A percentile compares a stretch with the other conserved stretches of the same genome.
Conservation (phyloP, 371 early-diverging fungal species). For the Actinomortierella wolfii region DNA sequence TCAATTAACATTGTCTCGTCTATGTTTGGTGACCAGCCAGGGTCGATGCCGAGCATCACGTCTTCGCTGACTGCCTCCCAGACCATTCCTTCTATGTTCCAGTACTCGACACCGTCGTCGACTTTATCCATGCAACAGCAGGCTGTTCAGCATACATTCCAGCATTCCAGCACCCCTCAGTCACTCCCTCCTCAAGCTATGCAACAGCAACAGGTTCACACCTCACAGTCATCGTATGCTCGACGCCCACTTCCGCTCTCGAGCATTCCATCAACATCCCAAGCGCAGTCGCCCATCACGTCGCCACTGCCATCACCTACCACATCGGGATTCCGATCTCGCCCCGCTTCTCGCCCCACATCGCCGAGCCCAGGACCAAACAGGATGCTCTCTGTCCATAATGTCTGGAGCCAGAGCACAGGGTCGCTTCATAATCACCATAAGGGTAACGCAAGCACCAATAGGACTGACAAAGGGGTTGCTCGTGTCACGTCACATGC, state of each 20-base stretch:
- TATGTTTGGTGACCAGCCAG: conserved; percentile 52
- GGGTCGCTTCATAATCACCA: no score
- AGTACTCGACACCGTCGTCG: conserved; percentile 13
- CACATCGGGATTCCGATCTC: conserved; percentile 38
- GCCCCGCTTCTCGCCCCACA: conserved; percentile 38
- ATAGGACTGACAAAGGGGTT: no score
- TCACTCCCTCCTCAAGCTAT: not conserved
- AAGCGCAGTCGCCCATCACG: conserved; percentile 27
- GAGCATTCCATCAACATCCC: conserved; percentile 10
- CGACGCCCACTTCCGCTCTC: not conserved
- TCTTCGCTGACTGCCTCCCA: conserved; percentile 5
- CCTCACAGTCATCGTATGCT: not conserved
- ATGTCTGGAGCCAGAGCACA: conserved; percentile 2
- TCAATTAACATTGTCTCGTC: conserved; percentile 56
- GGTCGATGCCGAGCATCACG: conserved; percentile 6
- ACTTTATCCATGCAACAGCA: conserved; percentile 14
- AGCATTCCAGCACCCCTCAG: not conserved
- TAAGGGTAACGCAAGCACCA: no score
- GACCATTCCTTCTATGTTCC: conserved; percentile 5
- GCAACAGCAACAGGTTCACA: not conserved
- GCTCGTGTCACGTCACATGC: no score
- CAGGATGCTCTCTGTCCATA: conserved; percentile 3
- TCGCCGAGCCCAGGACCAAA: conserved; percentile 13
- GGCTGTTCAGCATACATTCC: conserved; percentile 1
- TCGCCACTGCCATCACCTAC: conserved; percentile 45